Base-by-base conservation (phyloP, 2,329 filamentous ascomycete genomes). In the Clarireedia monteithiana region DNA sequence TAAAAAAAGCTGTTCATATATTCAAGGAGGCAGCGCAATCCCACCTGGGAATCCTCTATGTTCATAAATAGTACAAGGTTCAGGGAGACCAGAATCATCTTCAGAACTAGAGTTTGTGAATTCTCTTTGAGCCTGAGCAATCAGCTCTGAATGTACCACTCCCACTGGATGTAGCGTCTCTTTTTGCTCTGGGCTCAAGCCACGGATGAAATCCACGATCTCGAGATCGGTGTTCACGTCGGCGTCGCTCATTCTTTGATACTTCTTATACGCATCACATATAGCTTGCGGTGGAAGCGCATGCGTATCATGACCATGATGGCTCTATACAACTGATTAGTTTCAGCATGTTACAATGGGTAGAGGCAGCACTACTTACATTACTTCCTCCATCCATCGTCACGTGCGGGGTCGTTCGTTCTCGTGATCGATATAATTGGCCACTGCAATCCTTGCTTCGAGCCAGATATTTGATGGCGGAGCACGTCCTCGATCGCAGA, bases 231-330 rank as follows among this genome's bases (percentile, higher is more conserved):
- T n/a, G 14, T 63, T 58, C 3, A 69, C 58, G 5, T 56, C 59
- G 5, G 34, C 48, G 47, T 66, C 64, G 23, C 62, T 58, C 61
- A 67, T 64, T 48, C 62, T 64, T 42, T 68, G 64, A 45, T 69
- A 69, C 47, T 63, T 67, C 48, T 67, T 67, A 39, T 67, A 69
- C n/a, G 61, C 53, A 59, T 68, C 62, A 34, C 66, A 67, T 14
- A 69, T 65, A 30, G 63, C 64, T 44, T 67, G 64, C 4, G 67
- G 67, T 3, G 67, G 67, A n/a, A 66, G 58, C n/a, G 66, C 67
- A 59, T 69, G 66, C 2, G 66, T 67, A 57, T 69, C 65, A 66
- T 65, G 63, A 4, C 55, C 53, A 57, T 64, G 63, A 27, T 60
- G 53, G 39, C 48, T 42, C 50, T 63, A 17, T 20, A 42, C 2